A percentile compares a stretch with the other conserved stretches of the same genome.
Conservation (phyloP, 352 stramenopile species). For the Phytophthora uliginosa region DNA sequence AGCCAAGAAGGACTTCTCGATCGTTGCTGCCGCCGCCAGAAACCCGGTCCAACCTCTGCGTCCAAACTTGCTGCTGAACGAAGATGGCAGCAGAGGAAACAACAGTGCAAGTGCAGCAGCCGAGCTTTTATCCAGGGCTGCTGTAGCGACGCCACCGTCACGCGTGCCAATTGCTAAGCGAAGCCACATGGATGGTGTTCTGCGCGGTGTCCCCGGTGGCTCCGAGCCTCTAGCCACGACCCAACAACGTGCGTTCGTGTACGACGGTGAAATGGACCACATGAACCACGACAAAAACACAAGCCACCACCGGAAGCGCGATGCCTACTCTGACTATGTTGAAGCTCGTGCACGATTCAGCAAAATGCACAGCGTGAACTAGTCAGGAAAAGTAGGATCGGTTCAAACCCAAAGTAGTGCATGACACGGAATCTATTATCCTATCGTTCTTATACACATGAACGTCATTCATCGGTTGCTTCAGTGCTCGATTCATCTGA, state of each 20-base stretch:
- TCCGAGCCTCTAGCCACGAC: slow-evolving; percentile 45
- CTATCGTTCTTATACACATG: not conserved
- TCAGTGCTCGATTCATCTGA: slow-evolving; percentile 20
- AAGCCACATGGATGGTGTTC: slow-evolving; percentile 82
- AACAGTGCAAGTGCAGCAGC: slow-evolving; percentile 23
- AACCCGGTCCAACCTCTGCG: slow-evolving; percentile 67
- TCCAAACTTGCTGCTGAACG: slow-evolving; percentile 44
- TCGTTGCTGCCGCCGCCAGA: slow-evolving; percentile 58
- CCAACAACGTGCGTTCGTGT: slow-evolving; percentile 64
- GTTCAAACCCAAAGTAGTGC: not conserved
- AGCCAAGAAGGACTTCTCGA: slow-evolving; percentile 53
- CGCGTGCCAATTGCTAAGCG: slow-evolving; percentile 78
- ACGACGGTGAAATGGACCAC: slow-evolving; percentile 78
- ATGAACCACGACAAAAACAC: slow-evolving; percentile 86
- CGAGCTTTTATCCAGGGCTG: slow-evolving; percentile 13
- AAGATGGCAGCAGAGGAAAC: slow-evolving; percentile 44
- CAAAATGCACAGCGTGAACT: slow-evolving; percentile 92
- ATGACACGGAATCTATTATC: slow-evolving; percentile 7
- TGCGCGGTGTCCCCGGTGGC: slow-evolving; percentile 65
- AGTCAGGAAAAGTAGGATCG: slow-evolving; percentile 5
- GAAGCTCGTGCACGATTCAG: slow-evolving; percentile 89
- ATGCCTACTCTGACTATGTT: slow-evolving; percentile 91
- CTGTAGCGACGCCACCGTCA: slow-evolving; percentile 21
- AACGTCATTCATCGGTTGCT: slow-evolving; percentile 24
- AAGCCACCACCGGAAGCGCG: slow-evolving; percentile 82